Evolutionary conservation across 2,329 filamentous ascomycete genomes (phyloP).

Genomic region (Cladosporium sp.): DNA sequence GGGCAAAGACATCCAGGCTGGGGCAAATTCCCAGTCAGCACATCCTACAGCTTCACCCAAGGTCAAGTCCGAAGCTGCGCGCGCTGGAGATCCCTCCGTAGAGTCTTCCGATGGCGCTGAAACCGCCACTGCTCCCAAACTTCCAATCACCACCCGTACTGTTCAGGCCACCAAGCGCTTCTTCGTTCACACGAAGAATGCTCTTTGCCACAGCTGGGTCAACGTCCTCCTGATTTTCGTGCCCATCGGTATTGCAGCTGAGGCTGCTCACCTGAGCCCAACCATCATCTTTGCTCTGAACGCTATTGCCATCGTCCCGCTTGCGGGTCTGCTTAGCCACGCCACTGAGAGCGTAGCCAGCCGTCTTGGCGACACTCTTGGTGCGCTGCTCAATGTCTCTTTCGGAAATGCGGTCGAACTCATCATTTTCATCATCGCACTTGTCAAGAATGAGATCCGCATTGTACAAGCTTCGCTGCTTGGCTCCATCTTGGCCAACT

Average conservation of each 20-base stretch:
- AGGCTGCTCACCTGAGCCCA: conserved; percentile 40
- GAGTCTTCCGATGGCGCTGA: conserved; percentile 28
- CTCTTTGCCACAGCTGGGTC: conserved; percentile 69
- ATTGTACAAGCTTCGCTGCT: conserved; percentile 89
- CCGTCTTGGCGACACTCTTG: conserved; percentile 46
- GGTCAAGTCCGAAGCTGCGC: conserved; percentile 46
- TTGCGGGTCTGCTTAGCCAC: conserved; percentile 46
- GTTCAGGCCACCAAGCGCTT: conserved; percentile 50
- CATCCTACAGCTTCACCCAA: conserved; percentile 35
- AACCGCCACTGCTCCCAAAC: conserved; percentile 29
- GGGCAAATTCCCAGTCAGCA: conserved; percentile 16
- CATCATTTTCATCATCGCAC: conserved; percentile 64
- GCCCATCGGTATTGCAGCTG: conserved; percentile 67
- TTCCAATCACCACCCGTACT: conserved; percentile 47
- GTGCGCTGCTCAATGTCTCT: conserved; percentile 49
- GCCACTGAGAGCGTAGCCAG: conserved; percentile 48
- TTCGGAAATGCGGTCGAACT: conserved; percentile 52
- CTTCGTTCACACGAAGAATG: conserved; percentile 53
- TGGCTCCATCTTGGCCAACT: conserved; percentile 83
- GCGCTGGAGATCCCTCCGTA: conserved; percentile 53
- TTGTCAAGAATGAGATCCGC: conserved; percentile 77
- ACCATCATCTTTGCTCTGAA: conserved; percentile 49
- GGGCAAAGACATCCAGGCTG: conserved; percentile 19
- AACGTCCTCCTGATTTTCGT: conserved; percentile 75
- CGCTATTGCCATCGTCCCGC: conserved; percentile 48